Base-by-base conservation (phyloP, 257 asterid genomes). In the Nicotiana noctiflora region DNA sequence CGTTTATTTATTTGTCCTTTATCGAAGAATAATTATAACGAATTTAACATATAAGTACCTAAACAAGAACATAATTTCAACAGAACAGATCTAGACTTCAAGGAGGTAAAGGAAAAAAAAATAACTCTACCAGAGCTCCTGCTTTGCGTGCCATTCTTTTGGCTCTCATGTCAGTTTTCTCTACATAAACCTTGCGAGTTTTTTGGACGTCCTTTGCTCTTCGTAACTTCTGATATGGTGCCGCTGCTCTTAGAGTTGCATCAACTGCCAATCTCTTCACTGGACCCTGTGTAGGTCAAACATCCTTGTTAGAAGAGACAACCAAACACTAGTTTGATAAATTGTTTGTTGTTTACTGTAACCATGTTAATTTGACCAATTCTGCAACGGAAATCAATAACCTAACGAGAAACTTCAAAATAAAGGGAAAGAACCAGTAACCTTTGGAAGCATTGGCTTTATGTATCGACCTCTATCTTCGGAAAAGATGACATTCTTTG, bases 401-500 rank as follows among this genome's bases (percentile, higher is more conserved):
- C 3, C 40, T 6, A 72, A 72, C n/a, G n/a, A 18, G 37, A 46
- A 19, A 46, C 67, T 21, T 21, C 46, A 53, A 75, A 46, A 59
- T 51, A 40, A 63, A 74, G 60, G 57, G 78, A 65, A 64, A 74
- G 21, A 84, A 81, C n/a, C 80, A 60, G 75, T 59, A 64, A 95
- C 99, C 98, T 95, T 95, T 29, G 99, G 99, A 90, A 95, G 97
- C 99, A 93, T 92, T 61, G 98, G 99, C 89, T 95, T 95, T 65
- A 94, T 92, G 72, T 95, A 94, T 67, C 98, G 89, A 27, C 99
- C 99, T 83, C 99, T 92, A 86, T 95, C 99, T 84, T 95, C 99
- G 51, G 98, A 95, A 87, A 95, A 92, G 82, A 95, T 94, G 40
- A 95, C 98, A 79, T 95, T 95, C 89, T 92, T 95, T 9, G 99